phyloP scores from a whole-genome alignment of 345 rosid species.

The Heritiera littoralis region DNA sequence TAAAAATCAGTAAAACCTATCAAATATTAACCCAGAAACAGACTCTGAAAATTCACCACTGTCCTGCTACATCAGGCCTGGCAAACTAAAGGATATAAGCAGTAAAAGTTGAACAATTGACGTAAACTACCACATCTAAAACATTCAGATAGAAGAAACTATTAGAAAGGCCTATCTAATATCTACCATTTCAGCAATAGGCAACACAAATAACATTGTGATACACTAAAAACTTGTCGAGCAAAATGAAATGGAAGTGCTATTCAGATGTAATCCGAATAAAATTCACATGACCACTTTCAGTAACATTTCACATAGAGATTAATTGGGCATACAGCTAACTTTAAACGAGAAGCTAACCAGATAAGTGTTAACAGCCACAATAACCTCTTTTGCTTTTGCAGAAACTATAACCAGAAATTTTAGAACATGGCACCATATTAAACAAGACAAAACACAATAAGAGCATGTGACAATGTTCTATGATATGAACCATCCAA shows the following conservation, averaged over 20 bases:
- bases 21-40: conserved; percentile 51
- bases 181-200: not conserved
- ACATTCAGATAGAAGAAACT: not conserved
- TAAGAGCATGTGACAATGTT: not conserved
- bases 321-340: not conserved
- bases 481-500: not conserved
- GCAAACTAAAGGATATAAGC: conserved; percentile 24
- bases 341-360: not conserved
- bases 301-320: not conserved
- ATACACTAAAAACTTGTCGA: not conserved
- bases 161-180: not conserved
- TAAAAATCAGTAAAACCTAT: conserved; percentile 44
- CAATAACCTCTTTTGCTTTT: not conserved
- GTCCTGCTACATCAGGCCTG: conserved; percentile 96
- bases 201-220: not conserved
- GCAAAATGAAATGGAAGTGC: not conserved
- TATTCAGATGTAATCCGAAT: not conserved
- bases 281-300: not conserved
- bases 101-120: not conserved
- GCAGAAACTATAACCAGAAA: not conserved
- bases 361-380: not conserved
- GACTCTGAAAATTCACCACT: conserved; percentile 79
- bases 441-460: not conserved
- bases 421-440: not conserved
- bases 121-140: not conserved